These are phyloP conservation scores for Hypoxylon rickii DNA, from an alignment of 495 filamentous ascomycete genomes.

Conservation along the genomic window DNA sequence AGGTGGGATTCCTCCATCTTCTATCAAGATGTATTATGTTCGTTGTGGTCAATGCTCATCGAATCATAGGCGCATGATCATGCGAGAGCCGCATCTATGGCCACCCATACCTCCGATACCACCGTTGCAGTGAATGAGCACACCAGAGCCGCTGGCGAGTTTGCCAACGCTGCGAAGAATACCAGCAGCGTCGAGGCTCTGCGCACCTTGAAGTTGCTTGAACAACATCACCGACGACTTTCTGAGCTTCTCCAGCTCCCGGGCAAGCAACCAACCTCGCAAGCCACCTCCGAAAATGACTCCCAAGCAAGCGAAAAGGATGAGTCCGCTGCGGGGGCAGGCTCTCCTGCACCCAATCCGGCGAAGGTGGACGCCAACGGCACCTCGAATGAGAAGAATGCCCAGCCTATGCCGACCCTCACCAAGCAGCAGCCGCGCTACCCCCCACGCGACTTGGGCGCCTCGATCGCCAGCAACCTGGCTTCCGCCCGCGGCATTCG, in stretches of 20 bases:
- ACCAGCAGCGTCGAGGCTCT: slow-evolving; percentile 82
- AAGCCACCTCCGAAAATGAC: slow-evolving; percentile 40
- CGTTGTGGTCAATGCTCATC: slow-evolving; percentile 20
- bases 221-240: slow-evolving; percentile 81
- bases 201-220: slow-evolving; percentile 80
- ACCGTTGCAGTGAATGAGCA: slow-evolving; percentile 84
- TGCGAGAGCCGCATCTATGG: slow-evolving; percentile 75
- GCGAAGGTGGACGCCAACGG: slow-evolving; percentile 26
- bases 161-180: slow-evolving; percentile 75
- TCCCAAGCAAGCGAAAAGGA: slow-evolving; percentile 47
- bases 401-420: slow-evolving; percentile 51
- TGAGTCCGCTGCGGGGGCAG: slow-evolving; percentile 21
- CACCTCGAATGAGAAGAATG: slow-evolving; percentile 40
- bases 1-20: slow-evolving; percentile 36
- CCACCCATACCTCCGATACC: slow-evolving; percentile 74
- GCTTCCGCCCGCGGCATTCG: slow-evolving; percentile 89
- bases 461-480: slow-evolving; percentile 89
- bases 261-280: slow-evolving; percentile 59
- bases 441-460: slow-evolving; percentile 68
- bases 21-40: too few species aligned
- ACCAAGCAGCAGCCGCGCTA: slow-evolving; percentile 55
- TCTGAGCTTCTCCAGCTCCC: slow-evolving; percentile 77
- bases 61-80: slow-evolving; percentile 79
- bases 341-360: slow-evolving; percentile 13
- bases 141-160: slow-evolving; percentile 86